Base-by-base conservation (phyloP, 306 rosid genomes). In the Dryas alaskensis region DNA sequence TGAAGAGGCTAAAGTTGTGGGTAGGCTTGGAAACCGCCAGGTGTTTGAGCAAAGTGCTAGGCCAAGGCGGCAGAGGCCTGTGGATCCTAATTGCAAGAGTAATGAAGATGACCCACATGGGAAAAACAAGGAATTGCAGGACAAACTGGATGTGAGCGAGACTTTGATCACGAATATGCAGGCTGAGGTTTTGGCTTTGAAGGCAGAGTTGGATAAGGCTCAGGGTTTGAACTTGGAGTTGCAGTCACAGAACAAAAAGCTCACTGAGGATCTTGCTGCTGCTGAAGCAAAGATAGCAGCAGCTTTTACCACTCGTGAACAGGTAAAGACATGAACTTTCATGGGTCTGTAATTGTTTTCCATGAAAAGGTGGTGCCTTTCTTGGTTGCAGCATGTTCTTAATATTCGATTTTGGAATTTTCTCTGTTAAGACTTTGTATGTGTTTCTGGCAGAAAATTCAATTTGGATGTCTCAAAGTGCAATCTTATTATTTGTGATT, bases 151-250 rank as follows among this genome's bases (percentile, higher is more conserved):
- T 19, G 22, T 75, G 73, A 82, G 87, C 40, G 91, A 90, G 75
- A 78, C 58, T 78, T 83, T 89, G 92, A 82, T 87, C 52, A 78
- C 73, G 79, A 73, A 51, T 81, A 85, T 91, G 84, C 82, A 85
- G 81, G 79, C 84, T 74, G 88, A 89, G 71, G 81, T 93, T 69
- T 61, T 72, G 52, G 82, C 48, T 0, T 81, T 93, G 92, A 89
- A 85, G 79, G 90, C 78, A 22, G 97, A 89, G 77, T 81, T 93
- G 91, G 88, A 81, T 40, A 81, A 77, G 74, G 83, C 86, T 63
- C 87, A 76, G 51, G 81, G 80, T 62, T 80, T 82, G 67, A 90
- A 90, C 22, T 17, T 85, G 64, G 91, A 89, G 79, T 81, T 92
- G 73, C 87, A 84, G 78, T 78, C 85, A 46, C 88, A 82, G 53